Percentiles rank a stretch among this genome's conserved stretches.
Conservation (phyloP, 495 filamentous ascomycete genomes). For the Cercophora scortea region DNA sequence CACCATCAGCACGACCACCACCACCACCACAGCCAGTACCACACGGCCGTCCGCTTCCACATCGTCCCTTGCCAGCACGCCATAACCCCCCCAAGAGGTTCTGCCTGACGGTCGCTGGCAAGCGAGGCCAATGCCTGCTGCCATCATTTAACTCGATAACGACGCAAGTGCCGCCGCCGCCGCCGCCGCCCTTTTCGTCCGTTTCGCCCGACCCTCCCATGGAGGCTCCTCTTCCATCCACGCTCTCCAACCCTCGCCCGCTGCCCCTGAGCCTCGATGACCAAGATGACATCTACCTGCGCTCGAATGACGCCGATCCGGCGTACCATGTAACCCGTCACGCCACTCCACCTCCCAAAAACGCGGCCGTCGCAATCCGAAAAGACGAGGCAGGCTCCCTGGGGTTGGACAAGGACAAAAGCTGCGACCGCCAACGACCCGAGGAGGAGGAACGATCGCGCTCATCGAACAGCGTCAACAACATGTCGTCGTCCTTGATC, state of each 20-base stretch:
- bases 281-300: slow-evolving; percentile 21
- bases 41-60: slow-evolving; percentile 2
- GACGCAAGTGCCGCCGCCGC: slow-evolving; percentile 17
- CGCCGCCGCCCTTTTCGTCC: slow-evolving; percentile 5
- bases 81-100: slow-evolving; percentile 10
- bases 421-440: slow-evolving; percentile 31
- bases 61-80: slow-evolving; percentile 22
- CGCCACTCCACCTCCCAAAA: slow-evolving; percentile 9
- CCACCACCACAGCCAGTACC: slow-evolving; percentile 11
- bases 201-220: slow-evolving; percentile 11
- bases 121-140: slow-evolving; percentile 25
- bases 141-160: slow-evolving; percentile 15
- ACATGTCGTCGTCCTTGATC: slow-evolving; percentile 42
- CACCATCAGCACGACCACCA: slow-evolving; percentile 2
- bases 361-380: neutral
- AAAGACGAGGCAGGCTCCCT: neutral
- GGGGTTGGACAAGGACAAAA: slow-evolving; percentile 18
- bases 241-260: slow-evolving; percentile 13
- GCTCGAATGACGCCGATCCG: slow-evolving; percentile 15
- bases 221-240: slow-evolving; percentile 13
- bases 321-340: slow-evolving; percentile 11
- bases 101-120: slow-evolving; percentile 17
- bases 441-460: slow-evolving; percentile 30
- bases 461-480: slow-evolving; percentile 25
- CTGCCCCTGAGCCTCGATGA: slow-evolving; percentile 15